These are phyloP conservation scores for Quercus variabilis DNA, from an alignment of 306 rosid genomes.

Conservation along the genomic window DNA sequence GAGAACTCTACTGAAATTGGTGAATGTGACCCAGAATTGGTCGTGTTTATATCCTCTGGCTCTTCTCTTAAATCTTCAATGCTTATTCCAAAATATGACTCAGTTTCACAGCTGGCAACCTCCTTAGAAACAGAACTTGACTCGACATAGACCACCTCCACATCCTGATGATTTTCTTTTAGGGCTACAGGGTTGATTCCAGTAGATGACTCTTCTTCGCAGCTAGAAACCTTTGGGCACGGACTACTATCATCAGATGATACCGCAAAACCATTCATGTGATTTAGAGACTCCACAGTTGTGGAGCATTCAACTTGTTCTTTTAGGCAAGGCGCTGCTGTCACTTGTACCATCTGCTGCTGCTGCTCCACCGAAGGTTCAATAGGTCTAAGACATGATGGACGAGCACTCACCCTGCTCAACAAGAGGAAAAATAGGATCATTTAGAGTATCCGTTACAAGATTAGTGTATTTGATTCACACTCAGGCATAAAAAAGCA, in stretches of 20 bases:
- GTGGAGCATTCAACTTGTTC: slow-evolving; percentile 40
- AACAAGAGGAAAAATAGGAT: slow-evolving; percentile 16
- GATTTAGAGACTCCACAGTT: slow-evolving; percentile 15
- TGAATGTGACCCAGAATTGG: slow-evolving; percentile 6
- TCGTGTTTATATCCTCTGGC: slow-evolving; percentile 12
- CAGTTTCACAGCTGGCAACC: slow-evolving; percentile 30
- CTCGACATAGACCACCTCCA: slow-evolving; percentile 19
- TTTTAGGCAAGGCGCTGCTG: slow-evolving; percentile 25
- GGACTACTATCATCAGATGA: slow-evolving; percentile 30
- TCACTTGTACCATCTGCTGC: slow-evolving; percentile 29
- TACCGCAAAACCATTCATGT: slow-evolving; percentile 18
- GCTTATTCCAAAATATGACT: slow-evolving; percentile 22
- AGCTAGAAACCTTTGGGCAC: slow-evolving; percentile 28
- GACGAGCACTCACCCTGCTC: slow-evolving; percentile 62
- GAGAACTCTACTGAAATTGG: slow-evolving; percentile 20
- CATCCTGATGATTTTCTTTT: slow-evolving; percentile 28
- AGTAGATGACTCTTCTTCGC: slow-evolving; percentile 24
- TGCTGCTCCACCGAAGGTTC: slow-evolving; percentile 43
- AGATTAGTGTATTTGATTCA: neutral
- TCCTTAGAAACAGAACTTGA: slow-evolving; percentile 23
- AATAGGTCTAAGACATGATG: slow-evolving; percentile 47
- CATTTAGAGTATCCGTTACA: slow-evolving; percentile 9
- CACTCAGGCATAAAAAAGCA: neutral
- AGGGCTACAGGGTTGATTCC: slow-evolving; percentile 25
- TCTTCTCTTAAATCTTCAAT: slow-evolving; percentile 19